Base-by-base conservation (phyloP, 768 basidiomycete genomes). In the Tylopilus subfusipes region DNA sequence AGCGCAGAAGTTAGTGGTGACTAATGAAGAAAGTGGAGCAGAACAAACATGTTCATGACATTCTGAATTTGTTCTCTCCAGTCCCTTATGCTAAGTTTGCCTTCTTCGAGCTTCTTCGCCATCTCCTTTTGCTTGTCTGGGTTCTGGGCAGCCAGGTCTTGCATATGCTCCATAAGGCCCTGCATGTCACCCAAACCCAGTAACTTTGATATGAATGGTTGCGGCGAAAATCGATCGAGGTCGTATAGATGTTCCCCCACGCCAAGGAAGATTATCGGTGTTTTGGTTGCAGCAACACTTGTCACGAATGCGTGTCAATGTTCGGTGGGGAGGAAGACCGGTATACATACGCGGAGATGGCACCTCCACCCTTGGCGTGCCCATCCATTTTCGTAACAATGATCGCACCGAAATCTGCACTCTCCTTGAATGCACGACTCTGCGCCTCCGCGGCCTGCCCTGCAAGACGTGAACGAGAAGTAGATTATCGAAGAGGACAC, bases 311-410 rank as follows among this genome's bases (percentile, higher is more conserved):
- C n/a, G 9, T n/a, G 58, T 63, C 33, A 63, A 52, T n/a, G 13
- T 19, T 48, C 24, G 30, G 27, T 11, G 42, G 22, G 9, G 21
- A 40, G 8, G 24, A 34, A 29, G 21, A 34, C 2, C 2, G 5
- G 29, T 33, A 39, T 21, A 79, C 93, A 55, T 74, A 98, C 96
- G 96, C 96, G 42, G 97, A 99, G 56, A 99, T 98, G 29, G 97
- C 97, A 22, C 97, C 97, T 70, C 97, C 97, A 52, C 97, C 97
- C 69, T 97, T 98, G 1, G 97, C 97, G 64, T 99, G 97, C 5
- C 97, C 97, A 63, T 99, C 97, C 86, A 99, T 93, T 75, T 99
- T 99, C 12, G 97, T 99, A 16, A 99, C 97, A 55, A 99, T 97
- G 60, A 99, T 99, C 2, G 96, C 97, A 53, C 96, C 97, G 68